Percentiles rank a stretch among this genome's conserved stretches.
These are phyloP conservation scores for Torrubiella hemipterigena DNA, from an alignment of 2,329 filamentous ascomycete species.

Conservation along the genomic window DNA sequence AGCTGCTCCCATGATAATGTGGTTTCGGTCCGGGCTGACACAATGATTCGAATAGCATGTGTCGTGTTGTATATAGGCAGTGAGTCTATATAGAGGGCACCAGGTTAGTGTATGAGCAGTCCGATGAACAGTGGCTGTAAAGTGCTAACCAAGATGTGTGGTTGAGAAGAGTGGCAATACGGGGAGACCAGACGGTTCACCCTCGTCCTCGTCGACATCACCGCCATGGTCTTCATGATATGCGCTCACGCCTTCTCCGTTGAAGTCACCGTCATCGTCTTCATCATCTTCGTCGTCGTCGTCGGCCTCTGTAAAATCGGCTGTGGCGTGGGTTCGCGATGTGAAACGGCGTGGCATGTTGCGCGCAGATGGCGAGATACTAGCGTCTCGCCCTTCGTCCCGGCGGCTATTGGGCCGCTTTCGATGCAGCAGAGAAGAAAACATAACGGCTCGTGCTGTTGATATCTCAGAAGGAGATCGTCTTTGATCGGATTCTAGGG, in stretches of 20 bases:
- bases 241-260: constrained; percentile 20
- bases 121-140: too few relatives aligned
- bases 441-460: constrained; percentile 16
- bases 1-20: constrained; percentile 91
- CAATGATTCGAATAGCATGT: constrained; percentile 75
- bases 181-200: constrained; percentile 23
- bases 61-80: constrained; percentile 85
- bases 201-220: constrained; percentile 31
- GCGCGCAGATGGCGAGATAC: constrained; percentile 19
- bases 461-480: too few relatives aligned
- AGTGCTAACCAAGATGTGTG: constrained; percentile 57
- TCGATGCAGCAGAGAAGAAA: constrained; percentile 22
- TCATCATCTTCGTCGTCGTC: constrained; percentile 38
- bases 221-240: constrained; percentile 36
- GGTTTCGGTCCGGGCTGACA: constrained; percentile 79
- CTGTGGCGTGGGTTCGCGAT: constrained; percentile 38
- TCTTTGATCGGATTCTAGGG: too few relatives aligned
- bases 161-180: constrained; percentile 70
- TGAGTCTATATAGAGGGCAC: too few relatives aligned
- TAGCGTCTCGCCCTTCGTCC: constrained; percentile 15
- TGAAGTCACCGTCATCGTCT: constrained; percentile 27
- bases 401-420: constrained; percentile 20
- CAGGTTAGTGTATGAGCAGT: too few relatives aligned
- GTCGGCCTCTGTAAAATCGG: constrained; percentile 54
- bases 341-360: constrained; percentile 13